Evolutionary conservation across 2,329 filamentous ascomycete species (phyloP), one percentile per base, ranked within the genome.

Genomic region (Lachnellula arida): DNA sequence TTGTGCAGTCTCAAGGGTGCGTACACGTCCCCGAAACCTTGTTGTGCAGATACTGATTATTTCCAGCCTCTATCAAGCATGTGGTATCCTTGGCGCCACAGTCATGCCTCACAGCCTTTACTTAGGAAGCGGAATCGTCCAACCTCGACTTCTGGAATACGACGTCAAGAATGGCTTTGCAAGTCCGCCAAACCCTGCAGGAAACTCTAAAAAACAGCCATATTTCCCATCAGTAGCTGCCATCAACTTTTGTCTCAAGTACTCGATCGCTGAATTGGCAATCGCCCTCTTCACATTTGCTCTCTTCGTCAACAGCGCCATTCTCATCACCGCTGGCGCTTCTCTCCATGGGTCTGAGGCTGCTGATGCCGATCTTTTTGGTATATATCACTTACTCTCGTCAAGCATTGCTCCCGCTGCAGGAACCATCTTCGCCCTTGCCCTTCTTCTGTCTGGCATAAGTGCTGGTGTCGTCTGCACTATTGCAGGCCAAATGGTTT

Each of bases 381-480:
- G 84, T 37, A 96, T 96, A 64, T 86, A 96, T 72, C 72, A 78
- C 39, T 76, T 96, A 12, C 65, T 96, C 0, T 80, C 84, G 0
- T 66, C 72, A 0, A 86, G 82, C 53, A 83, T 96, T 51, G 84
- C 87, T 0, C 84, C 86, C 0, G 87, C 81, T 0, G 91, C 90
- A 0, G 91, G 89, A 1, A 89, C 88, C 2, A 77, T 96, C n/a
- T 96, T 96, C 61, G 89, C 89, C 0, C 76, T 95, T 2, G 89
- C 91, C 0, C 75, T 96, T 1, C 79, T 96, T 0, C 81, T 95
- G 0, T 92, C 87, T 0, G 91, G 91, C 8, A 81, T 90, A 12
- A 89, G 86, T 0, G 91, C 91, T 0, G 91, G 91, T 5, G 89
- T 96, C 37, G 87, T 95, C 2, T 95, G 91, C 74, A 96, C 91